Base-by-base conservation (phyloP, 169 alveolate species). In the Cardiosporidium cionae region DNA sequence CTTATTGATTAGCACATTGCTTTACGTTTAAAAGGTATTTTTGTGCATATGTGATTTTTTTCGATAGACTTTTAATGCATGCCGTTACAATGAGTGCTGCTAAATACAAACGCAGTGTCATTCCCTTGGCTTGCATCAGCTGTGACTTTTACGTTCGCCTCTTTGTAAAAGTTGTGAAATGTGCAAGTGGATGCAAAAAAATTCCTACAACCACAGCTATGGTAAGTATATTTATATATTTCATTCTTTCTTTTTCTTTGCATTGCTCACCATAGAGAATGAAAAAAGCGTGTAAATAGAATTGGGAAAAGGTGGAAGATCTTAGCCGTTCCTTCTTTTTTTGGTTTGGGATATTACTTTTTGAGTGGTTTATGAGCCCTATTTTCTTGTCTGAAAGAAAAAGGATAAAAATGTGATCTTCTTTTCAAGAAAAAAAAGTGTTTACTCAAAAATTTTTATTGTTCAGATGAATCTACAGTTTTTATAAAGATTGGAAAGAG, bases 61-160 rank as follows among this genome's bases (percentile, higher is more conserved):
- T 35, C 28, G 2, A 0, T 63, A 77, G 83, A 34, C 36, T 77
- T 2, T 70, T 77, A 22, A 25, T 77, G 62, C 58, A 77, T 22
- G 83, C 83, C 29, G 74, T 69, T 5, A 35, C 64, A 4, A 32
- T 53, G 23, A 65, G 78, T 23, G 83, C 83, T 4, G 83, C 78
- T 28, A 68, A 62, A 67, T 74, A 78, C 53, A 80, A 95, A 74
- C 82, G 82, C 81, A 86, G 76, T 2, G 85, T 91, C 22, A 86
- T 76, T 52, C 98, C 98, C 3, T 83, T 94, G 37, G 73, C 90
- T 35, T 85, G 91, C 23, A 80, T 82, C 53, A 87, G 93, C 76
- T 93, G 91, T 33, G 98, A 94, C 80, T 94, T 92, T 74, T 94
- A 94, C 82, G 87, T 92, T 32, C 79, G 98, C 34, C 79, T 83